Base-by-base conservation (phyloP, 805 yeast genomes). In the Maudiozyma barnettii region DNA sequence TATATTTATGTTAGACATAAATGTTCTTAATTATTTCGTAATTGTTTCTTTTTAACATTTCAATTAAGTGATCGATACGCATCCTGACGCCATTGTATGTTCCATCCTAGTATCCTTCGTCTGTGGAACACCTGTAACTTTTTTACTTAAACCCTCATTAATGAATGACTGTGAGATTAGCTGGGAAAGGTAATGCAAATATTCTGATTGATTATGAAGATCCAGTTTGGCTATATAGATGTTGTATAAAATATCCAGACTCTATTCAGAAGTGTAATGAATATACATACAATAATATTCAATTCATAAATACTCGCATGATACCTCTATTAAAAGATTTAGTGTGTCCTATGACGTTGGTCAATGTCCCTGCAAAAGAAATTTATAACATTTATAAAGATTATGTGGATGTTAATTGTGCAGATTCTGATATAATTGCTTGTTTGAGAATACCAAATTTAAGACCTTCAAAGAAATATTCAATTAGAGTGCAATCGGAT, bases 151-250 rank as follows among this genome's bases (percentile, higher is more conserved):
- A 6, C 10, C 8, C 8, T 26, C 10, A 12, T 26, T 26, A 12
- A 26, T 16, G 18, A 8, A 37, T 37, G 40, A 19, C 23, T n/a
- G 40, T 37, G 10, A 21, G 8, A 7, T 29, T 57, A 1, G 47
- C 53, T 19, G 59, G 54, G 18, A 50, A 51, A 42, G 66, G 67
- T 3, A 60, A 56, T 41, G 66, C 66, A 4, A 63, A 63, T 41
- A 45, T 59, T 1, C 21, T 62, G 14, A 43, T 61, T 38, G 53
- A 50, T 18, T 47, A 16, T n/a, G 38, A 19, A 21, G 57, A 52
- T 44, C 41, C 48, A 2, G 14, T 14, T 2, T 48, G 42, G 38
- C 36, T 61, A 2, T 60, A 54, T 29, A 47, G 68, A n/a, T 51
- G 58, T 29, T 58, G 63, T 42, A 54, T 58, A 22, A 49, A 63